A percentile compares a stretch with the other conserved stretches of the same genome.
Evolutionary conservation across 176 grass and related monocot genomes (phyloP).

Genomic region (Eragrostis curvula): DNA sequence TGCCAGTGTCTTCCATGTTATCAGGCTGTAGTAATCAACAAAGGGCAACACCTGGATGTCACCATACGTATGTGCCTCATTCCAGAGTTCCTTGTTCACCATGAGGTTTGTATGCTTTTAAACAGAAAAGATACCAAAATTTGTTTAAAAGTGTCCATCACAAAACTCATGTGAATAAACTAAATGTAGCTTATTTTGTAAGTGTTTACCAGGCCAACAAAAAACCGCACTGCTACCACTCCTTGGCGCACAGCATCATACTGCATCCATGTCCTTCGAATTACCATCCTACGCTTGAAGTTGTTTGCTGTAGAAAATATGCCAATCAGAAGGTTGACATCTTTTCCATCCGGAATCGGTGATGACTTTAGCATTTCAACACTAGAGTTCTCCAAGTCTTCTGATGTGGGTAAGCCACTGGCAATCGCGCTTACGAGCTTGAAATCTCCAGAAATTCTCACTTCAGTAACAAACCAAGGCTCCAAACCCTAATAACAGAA

Average conservation of each 20-base stretch:
- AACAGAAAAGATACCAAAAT: conserved; percentile 7
- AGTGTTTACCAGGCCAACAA: conserved; percentile 84
- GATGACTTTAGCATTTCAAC: conserved; percentile 71
- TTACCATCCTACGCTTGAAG: conserved; percentile 88
- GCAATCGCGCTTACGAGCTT: conserved; percentile 77
- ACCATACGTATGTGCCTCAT: conserved; percentile 68
- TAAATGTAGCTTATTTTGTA: neutral
- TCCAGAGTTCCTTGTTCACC: conserved; percentile 91
- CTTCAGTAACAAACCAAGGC: conserved; percentile 76
- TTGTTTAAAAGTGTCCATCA: neutral
- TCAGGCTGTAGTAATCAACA: conserved; percentile 89
- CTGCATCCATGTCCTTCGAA: conserved; percentile 97
- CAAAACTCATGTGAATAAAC: neutral
- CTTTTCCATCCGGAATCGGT: conserved; percentile 57
- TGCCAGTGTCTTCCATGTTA: conserved; percentile 94
- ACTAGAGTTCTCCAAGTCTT: conserved; percentile 67
- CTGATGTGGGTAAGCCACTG: conserved; percentile 86
- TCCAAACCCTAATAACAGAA: conserved; percentile 72
- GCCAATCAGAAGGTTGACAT: conserved; percentile 84
- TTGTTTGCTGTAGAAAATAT: conserved; percentile 97
- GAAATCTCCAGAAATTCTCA: conserved; percentile 78
- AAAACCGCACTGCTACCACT: conserved; percentile 69
- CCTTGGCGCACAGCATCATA: conserved; percentile 73
- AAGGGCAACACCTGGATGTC: conserved; percentile 86
- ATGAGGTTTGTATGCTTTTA: conserved; percentile 84